Evolutionary conservation across 257 asterid genomes (phyloP).

Genomic region (Salvia miltiorrhiza): DNA sequence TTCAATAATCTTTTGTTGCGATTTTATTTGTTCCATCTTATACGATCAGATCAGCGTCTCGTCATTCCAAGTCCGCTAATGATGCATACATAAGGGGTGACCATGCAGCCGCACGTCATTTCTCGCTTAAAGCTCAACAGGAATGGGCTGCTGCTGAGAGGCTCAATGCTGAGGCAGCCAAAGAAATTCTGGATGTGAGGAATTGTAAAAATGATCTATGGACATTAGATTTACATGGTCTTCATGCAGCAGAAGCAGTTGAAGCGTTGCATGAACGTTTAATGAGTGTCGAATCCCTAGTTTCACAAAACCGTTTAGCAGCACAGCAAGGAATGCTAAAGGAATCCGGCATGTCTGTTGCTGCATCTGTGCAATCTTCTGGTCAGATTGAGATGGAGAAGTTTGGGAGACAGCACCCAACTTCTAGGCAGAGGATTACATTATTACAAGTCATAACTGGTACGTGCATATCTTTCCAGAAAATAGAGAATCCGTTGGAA

Average conservation of each 20-base stretch:
- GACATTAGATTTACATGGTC: slow-evolving; percentile 95
- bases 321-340: slow-evolving; percentile 16
- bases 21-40: slow-evolving; percentile 14
- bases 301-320: slow-evolving; percentile 26
- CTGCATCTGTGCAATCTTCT: slow-evolving; percentile 28
- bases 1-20: background rate
- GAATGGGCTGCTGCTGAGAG: slow-evolving; percentile 72
- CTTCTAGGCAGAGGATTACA: slow-evolving; percentile 39
- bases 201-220: slow-evolving; percentile 63
- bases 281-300: slow-evolving; percentile 50
- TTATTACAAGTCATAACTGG: slow-evolving; percentile 88
- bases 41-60: slow-evolving; percentile 56
- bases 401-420: slow-evolving; percentile 29
- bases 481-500: background rate
- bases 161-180: slow-evolving; percentile 82
- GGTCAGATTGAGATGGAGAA: slow-evolving; percentile 26
- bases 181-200: slow-evolving; percentile 57
- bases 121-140: slow-evolving; percentile 67
- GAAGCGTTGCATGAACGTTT: slow-evolving; percentile 69
- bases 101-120: slow-evolving; percentile 55
- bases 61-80: no score
- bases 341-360: slow-evolving; percentile 28
- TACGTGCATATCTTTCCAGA: slow-evolving; percentile 26
- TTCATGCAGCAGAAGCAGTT: slow-evolving; percentile 89
- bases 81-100: slow-evolving; percentile 52